Evolutionary conservation across 352 stramenopile genomes (phyloP), one percentile per base, ranked within the genome.

Genomic region (Phytophthora macrochlamydospora): DNA sequence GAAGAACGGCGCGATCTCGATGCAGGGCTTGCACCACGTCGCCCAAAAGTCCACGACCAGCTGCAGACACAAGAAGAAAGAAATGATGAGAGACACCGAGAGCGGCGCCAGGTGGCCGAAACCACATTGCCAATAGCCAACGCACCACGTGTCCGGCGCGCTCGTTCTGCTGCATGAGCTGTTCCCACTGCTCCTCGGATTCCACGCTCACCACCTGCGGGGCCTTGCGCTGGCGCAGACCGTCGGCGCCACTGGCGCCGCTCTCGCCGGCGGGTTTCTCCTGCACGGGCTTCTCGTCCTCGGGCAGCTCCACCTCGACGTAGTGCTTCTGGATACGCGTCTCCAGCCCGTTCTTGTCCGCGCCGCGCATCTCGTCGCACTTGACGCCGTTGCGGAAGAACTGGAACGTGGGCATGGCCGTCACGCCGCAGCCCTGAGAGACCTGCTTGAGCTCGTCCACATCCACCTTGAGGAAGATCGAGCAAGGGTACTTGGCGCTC

Each of bases 351-450:
- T 69, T 81, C 48, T 78, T 83, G 66, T 97, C 83, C 8, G 94
- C 94, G 7, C 94, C 94, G 5, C 81, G 78, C 50, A 98, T 66
- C 69, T 98, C 90, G 56, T 97, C 89, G 32, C 94, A 89, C 73
- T 94, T 97, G 32, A 69, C 78, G 45, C 91, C 91, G 51, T 86
- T 87, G 68, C 96, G 95, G 72, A 90, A 98, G 67, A 98, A 94
- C 60, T 98, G 91, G 75, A 98, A 98, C n/a, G 95, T 98, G 6
- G 95, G 95, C 93, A 98, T 98, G 40, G 92, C 89, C 11, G 69
- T 81, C 69, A 98, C 91, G 29, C 86, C 91, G 67, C 84, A 93
- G 8, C 62, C 64, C 30, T 69, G 43, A 11, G 59, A 65, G 46
- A 74, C 42, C 11, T 81, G 52, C 67, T 88, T 84, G 40, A 93